Evolutionary conservation across 202 grass and related monocot species (phyloP).

Genomic region (Eragrostis tef): DNA sequence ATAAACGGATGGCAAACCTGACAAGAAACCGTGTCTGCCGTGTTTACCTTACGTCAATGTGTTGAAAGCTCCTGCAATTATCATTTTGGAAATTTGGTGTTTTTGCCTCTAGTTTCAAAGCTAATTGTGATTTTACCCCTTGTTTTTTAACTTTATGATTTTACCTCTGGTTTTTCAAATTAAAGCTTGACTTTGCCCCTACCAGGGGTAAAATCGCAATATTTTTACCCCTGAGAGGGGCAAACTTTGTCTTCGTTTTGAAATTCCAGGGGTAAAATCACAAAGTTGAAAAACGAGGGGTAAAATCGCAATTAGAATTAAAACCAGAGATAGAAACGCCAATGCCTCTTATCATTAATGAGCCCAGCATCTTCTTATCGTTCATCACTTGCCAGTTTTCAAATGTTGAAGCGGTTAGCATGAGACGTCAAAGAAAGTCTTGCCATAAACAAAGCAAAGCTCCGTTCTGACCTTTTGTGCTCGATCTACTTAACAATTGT

Average conservation of each 20-base stretch:
- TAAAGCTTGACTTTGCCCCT: background rate
- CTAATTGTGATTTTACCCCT: too few species aligned
- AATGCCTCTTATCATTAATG: background rate
- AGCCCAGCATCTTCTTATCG: slow-evolving; percentile 11
- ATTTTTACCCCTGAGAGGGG: too few species aligned
- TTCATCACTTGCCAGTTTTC: slow-evolving; percentile 24
- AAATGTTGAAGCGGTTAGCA: background rate
- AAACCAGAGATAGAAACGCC: background rate
- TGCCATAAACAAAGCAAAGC: background rate
- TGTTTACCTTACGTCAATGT: slow-evolving; percentile 12
- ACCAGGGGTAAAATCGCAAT: too few species aligned
- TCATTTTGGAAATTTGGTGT: background rate
- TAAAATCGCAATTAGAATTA: slow-evolving; percentile 17
- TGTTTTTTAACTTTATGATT: background rate
- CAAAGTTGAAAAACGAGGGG: background rate
- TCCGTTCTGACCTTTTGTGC: background rate
- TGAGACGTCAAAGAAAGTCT: background rate
- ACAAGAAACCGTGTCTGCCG: slow-evolving; percentile 11
- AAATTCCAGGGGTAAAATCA: slow-evolving; percentile 22
- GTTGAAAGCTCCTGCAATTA: background rate
- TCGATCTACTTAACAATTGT: background rate
- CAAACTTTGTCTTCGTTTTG: too few species aligned
- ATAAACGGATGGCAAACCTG: slow-evolving; percentile 11
- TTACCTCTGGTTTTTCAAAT: slow-evolving; percentile 15
- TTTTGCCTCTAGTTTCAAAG: background rate